Evolutionary conservation across 2,329 filamentous ascomycete species (phyloP).

Genomic region (Magnaporthiopsis poae): DNA sequence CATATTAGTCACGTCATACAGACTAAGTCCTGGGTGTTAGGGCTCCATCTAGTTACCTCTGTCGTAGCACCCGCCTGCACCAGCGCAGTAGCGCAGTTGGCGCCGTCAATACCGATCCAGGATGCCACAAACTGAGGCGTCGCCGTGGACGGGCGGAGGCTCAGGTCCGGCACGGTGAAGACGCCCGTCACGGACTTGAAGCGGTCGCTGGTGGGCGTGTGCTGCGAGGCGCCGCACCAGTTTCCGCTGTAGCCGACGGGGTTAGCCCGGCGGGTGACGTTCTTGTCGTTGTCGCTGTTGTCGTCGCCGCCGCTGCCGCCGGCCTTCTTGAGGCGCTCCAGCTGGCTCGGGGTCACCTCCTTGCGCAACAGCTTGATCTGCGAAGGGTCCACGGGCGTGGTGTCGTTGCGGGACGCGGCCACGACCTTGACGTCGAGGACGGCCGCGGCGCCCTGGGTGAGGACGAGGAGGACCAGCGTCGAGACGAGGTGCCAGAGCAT

Average conservation of each 20-base stretch:
- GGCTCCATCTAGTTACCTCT: neutral
- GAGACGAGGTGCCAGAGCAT: no score
- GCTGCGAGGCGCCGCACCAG: conserved; percentile 21
- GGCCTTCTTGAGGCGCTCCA: neutral
- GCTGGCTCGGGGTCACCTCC: neutral
- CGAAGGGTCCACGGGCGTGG: conserved; percentile 4
- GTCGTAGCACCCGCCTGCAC: conserved; percentile 22
- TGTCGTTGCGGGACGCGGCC: neutral
- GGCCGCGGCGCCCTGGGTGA: neutral
- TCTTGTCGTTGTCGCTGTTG: no score
- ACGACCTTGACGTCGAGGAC: conserved; percentile 3
- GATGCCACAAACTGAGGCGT: conserved; percentile 20
- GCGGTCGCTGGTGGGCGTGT: conserved; percentile 12
- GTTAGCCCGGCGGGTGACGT: neutral
- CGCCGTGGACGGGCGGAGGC: conserved; percentile 12
- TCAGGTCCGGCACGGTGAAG: conserved; percentile 20
- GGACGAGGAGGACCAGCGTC: neutral
- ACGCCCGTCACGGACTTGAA: conserved; percentile 17
- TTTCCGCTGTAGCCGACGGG: conserved; percentile 9
- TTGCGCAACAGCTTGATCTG: conserved; percentile 3
- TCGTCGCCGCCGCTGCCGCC: neutral
- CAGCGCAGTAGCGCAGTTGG: conserved; percentile 17
- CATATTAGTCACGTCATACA: neutral
- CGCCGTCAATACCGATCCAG: conserved; percentile 24
- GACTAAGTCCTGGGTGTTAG: neutral